phyloP scores from a whole-genome alignment of 345 rosid species.

The Hevea brasiliensis region DNA sequence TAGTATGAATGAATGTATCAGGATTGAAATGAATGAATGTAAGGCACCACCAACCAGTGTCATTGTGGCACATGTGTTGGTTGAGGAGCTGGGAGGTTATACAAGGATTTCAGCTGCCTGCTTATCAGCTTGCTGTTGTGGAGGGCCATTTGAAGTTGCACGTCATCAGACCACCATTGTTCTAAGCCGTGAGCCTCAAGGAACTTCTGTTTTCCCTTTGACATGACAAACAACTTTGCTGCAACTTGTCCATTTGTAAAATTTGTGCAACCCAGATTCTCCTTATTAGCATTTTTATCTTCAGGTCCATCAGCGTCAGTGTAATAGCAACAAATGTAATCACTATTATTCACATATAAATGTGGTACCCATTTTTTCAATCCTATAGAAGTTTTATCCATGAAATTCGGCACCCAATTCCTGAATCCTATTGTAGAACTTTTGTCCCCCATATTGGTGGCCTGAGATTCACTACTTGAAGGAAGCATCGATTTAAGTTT shows the following conservation, averaged over 20 bases:
- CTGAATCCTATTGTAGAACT: slow-evolving; percentile 13
- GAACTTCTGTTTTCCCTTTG: slow-evolving; percentile 92
- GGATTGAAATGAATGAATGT: too few species aligned
- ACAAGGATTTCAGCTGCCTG: slow-evolving; percentile 85
- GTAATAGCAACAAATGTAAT: slow-evolving; percentile 83
- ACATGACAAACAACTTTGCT: slow-evolving; percentile 86
- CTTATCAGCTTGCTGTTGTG: slow-evolving; percentile 72
- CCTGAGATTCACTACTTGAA: slow-evolving; percentile 22
- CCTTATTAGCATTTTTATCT: slow-evolving; percentile 44
- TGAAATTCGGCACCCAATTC: slow-evolving; percentile 26
- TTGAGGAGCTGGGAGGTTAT: slow-evolving; percentile 46
- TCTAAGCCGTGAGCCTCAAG: slow-evolving; percentile 90
- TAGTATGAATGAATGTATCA: too few species aligned
- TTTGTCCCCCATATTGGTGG: not conserved
- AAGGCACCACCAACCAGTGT: too few species aligned
- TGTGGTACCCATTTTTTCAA: slow-evolving; percentile 84
- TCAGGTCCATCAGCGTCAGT: slow-evolving; percentile 49
- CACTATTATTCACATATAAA: slow-evolving; percentile 85
- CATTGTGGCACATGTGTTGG: slow-evolving; percentile 1
- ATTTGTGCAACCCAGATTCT: slow-evolving; percentile 40
- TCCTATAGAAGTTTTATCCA: slow-evolving; percentile 38
- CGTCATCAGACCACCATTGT: slow-evolving; percentile 98
- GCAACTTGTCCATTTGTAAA: slow-evolving; percentile 43
- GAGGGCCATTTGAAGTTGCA: slow-evolving; percentile 68
- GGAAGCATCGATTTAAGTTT: slow-evolving; percentile 80